A percentile compares a stretch with the other conserved stretches of the same genome.
phyloP scores from a whole-genome alignment of 805 yeast genomes.

The Metschnikowia lochheadii region DNA sequence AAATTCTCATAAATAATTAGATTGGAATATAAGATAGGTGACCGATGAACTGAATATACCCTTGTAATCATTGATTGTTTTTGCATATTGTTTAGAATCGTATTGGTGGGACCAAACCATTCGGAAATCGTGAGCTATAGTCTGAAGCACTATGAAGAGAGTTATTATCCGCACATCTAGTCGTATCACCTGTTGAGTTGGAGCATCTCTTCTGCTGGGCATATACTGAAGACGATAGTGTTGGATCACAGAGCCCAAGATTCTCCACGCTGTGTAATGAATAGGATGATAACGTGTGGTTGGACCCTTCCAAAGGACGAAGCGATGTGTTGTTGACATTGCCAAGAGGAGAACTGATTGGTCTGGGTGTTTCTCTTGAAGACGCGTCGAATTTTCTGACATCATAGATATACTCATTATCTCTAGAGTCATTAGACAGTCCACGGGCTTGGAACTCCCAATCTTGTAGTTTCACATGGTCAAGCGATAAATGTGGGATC shows the following conservation, averaged over 20 bases:
- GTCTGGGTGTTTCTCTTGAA: slow-evolving; percentile 11
- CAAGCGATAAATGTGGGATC: neutral
- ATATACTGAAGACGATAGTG: neutral
- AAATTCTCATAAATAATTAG: neutral
- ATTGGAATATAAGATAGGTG: neutral
- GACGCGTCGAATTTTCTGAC: slow-evolving; percentile 21
- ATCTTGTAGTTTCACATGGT: neutral
- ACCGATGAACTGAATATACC: neutral
- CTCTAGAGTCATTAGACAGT: neutral
- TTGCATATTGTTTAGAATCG: neutral
- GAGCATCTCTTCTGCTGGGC: neutral
- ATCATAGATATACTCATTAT: slow-evolving; percentile 15
- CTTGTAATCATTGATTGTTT: neutral
- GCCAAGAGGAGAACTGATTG: slow-evolving; percentile 12
- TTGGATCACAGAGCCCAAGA: neutral
- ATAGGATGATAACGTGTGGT: slow-evolving; percentile 26
- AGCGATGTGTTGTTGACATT: slow-evolving; percentile 22
- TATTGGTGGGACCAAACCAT: neutral
- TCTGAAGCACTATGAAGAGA: neutral
- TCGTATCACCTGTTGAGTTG: neutral
- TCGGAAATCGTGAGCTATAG: neutral
- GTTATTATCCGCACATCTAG: neutral
- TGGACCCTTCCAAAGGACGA: slow-evolving; percentile 30
- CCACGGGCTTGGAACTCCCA: neutral
- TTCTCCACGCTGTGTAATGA: neutral